phyloP scores from a whole-genome alignment of 768 basidiomycete genomes.

The Tylopilus sp. region DNA sequence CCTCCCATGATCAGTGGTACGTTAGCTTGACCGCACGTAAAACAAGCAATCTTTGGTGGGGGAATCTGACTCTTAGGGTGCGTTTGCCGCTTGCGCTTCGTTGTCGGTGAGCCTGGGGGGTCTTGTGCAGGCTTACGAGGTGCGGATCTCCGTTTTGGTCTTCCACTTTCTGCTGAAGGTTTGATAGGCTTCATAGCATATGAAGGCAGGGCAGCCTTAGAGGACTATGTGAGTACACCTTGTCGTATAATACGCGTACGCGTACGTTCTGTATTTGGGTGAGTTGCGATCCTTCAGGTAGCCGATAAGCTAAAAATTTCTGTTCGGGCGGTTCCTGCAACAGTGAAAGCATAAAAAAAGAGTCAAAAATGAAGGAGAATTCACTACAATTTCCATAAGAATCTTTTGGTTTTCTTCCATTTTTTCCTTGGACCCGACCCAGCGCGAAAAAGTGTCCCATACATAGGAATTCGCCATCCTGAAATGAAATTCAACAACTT shows the following conservation, averaged over 20 bases:
- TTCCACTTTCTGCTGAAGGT: constrained; percentile 40
- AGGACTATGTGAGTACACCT: not conserved
- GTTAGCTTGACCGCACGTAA: constrained; percentile 59
- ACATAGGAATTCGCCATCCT: constrained; percentile 45
- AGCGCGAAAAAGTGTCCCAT: constrained; percentile 57
- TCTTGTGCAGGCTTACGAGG: constrained; percentile 32
- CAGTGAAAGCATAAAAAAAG: constrained; percentile 1
- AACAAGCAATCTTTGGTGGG: constrained; percentile 50
- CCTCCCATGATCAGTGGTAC: constrained; percentile 77
- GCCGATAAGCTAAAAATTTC: constrained; percentile 53
- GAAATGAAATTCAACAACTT: constrained; percentile 47
- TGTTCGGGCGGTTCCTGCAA: constrained; percentile 42
- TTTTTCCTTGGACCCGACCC: constrained; percentile 57
- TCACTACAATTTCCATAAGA: constrained; percentile 45
- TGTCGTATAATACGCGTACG: not conserved
- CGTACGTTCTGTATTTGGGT: constrained; percentile 59
- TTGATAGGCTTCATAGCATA: constrained; percentile 59
- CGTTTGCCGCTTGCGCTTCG: constrained; percentile 42
- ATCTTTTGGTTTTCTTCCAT: constrained; percentile 46
- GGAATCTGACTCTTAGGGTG: constrained; percentile 33
- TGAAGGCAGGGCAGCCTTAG: constrained; percentile 43
- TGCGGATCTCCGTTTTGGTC: constrained; percentile 35
- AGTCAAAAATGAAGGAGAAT: not conserved
- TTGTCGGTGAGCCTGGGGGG: constrained; percentile 13
- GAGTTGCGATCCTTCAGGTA: constrained; percentile 54